A percentile compares a stretch with the other conserved stretches of the same genome.
phyloP scores from a whole-genome alignment of 176 grass and related monocot genomes.

The Bromus sterilis region DNA sequence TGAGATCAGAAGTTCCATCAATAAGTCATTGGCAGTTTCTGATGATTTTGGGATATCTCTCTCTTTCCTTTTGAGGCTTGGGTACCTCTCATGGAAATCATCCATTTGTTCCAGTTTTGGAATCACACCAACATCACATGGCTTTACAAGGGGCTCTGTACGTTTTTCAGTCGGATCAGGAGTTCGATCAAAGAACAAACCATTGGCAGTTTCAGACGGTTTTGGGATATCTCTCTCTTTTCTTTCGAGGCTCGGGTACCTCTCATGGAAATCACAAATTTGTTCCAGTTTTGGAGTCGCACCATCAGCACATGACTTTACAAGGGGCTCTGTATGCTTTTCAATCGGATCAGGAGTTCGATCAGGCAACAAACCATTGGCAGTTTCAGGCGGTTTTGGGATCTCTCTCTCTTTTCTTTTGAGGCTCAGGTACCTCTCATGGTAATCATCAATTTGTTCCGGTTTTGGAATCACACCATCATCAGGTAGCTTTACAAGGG shows the following conservation, averaged over 20 bases:
- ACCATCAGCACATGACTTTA: conserved; percentile 29
- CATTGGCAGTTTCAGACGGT: conserved; percentile 29
- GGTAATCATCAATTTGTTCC: not conserved
- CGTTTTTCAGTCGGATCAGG: conserved; percentile 33
- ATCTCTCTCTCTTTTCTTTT: not conserved
- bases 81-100: too few species aligned
- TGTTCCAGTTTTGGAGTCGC: conserved; percentile 23
- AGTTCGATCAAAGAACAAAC: conserved; percentile 12
- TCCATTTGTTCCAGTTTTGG: conserved; percentile 23
- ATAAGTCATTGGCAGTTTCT: conserved; percentile 17
- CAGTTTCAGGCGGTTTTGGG: conserved; percentile 38
- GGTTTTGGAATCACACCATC: conserved; percentile 28
- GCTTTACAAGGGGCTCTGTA: conserved; percentile 35
- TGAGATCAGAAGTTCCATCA: conserved; percentile 27
- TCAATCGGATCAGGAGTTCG: conserved; percentile 31
- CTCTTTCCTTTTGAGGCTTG: too few species aligned
- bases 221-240: not conserved
- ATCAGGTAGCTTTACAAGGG: conserved; percentile 33
- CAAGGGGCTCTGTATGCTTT: conserved; percentile 29
- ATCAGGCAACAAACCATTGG: conserved; percentile 11
- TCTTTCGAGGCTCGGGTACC: too few species aligned
- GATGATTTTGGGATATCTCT: conserved; percentile 27
- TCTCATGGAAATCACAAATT: not conserved
- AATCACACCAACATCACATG: conserved; percentile 22
- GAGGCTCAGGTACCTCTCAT: too few species aligned